Base-by-base conservation (phyloP, 371 early-diverging fungal genomes). In the Haplosporangium sp. region DNA sequence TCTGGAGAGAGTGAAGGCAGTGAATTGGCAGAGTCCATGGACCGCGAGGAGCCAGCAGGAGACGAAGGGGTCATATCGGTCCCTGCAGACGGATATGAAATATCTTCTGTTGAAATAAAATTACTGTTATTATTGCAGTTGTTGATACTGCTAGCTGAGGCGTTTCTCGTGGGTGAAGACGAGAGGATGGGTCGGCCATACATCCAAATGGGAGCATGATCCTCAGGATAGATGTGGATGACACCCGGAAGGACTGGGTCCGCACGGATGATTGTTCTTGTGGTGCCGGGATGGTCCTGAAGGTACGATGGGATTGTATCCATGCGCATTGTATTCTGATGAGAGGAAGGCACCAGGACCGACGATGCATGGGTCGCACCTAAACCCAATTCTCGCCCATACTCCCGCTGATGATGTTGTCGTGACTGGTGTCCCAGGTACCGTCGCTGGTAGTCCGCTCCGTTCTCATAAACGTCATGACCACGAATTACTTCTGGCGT, bases 121-220 rank as follows among this genome's bases (percentile, higher is more conserved):
- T 29, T 4, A 29, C 4, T 29, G 29, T 1, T 29, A 29, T 4
- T 29, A 4, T 4, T 29, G 29, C 29, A 29, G 29, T 29, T 29
- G 29, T 29, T 29, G 29, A 29, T 4, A 4, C 29, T 29, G 29
- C 4, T 29, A 2, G 29, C 4, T 29, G 29, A 29, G 29, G 4
- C 29, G 29, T 29, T 29, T 29, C 29, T 29, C 21, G 41, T 11
- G 12, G 63, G 10, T 5, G 61, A 6, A 36, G 52, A 21, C 1
- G 61, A 8, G 36, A 66, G 67, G 37, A 68, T 65, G 1, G 80
- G 80, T 21, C 80, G 61, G 3, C 80, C 80, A 29, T 57, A 73
- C 80, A 79, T 79, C 18, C 48, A 40, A 59, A 79, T 73, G 7
- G 73, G 80, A 1, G 52, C 69, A 51, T 79, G 73, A 45, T 72